Percentiles rank a stretch among this genome's conserved stretches.
Conservation (phyloP, 495 filamentous ascomycete species). For the Emericellopsis terricola region DNA sequence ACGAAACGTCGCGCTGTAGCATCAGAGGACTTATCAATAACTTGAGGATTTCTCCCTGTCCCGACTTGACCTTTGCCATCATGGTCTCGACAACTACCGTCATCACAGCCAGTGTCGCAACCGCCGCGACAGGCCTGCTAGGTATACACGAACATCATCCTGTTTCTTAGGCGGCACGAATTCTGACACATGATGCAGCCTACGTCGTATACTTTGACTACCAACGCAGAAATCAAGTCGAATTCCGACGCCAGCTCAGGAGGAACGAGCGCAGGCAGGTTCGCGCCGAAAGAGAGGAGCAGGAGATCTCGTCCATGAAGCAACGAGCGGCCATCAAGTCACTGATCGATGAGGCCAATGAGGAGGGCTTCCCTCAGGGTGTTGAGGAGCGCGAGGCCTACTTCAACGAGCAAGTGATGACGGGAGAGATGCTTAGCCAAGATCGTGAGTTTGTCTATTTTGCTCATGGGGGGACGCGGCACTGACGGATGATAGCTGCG, state of each 20-base stretch:
- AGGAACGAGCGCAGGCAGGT: conserved; percentile 63
- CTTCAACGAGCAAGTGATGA: conserved; percentile 88
- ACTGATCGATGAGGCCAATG: conserved; percentile 58
- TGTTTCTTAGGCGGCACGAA: too few relatives aligned
- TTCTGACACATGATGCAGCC: conserved; percentile 20
- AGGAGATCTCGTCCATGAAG: conserved; percentile 42
- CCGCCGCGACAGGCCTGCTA: conserved; percentile 54
- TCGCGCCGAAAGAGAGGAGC: conserved; percentile 59
- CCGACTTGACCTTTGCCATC: too few relatives aligned
- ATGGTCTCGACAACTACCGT: conserved; percentile 54
- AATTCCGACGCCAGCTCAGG: conserved; percentile 73
- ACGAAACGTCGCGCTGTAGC: too few relatives aligned
- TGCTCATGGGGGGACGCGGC: neutral
- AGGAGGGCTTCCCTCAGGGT: conserved; percentile 78
- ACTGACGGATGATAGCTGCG: conserved; percentile 29
- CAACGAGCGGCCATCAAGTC: conserved; percentile 56
- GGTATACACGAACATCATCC: too few relatives aligned
- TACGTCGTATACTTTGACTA: conserved; percentile 93
- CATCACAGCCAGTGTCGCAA: conserved; percentile 54
- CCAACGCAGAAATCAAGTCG: conserved; percentile 66
- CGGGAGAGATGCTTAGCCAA: conserved; percentile 55
- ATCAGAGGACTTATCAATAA: too few relatives aligned
- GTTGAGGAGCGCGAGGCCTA: conserved; percentile 66
- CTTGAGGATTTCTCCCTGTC: too few relatives aligned
- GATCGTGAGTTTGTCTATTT: conserved; percentile 19